Base-by-base conservation (phyloP, 495 filamentous ascomycete genomes). In the Aspergillus egyptiacus region DNA sequence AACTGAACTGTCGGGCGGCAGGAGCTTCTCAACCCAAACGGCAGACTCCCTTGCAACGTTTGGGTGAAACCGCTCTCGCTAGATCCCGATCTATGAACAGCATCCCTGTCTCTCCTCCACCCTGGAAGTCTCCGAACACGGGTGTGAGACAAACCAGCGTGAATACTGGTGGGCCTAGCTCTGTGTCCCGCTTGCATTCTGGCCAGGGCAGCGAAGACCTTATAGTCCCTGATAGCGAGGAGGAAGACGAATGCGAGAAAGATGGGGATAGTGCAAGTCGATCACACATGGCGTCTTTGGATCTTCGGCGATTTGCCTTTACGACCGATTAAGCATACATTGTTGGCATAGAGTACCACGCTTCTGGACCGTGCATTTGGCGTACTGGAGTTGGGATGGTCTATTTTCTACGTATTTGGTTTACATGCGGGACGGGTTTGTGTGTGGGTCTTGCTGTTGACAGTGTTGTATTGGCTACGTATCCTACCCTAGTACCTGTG, bases 121-220 rank as follows among this genome's bases (percentile, higher is more conserved):
- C 44, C 0, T 46, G 49, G 7, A 51, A 9, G 14, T 40, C 33
- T 13, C 50, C 53, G 19, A 30, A 4, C 9, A 32, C 13, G 5
- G 6, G 18, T 22, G 40, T 8, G 11, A 33, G 32, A 14, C 34
- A 10, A n/a, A n/a, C 6, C 18, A 40, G 6, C 5, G 25, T 17
- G 25, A 24, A 19, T 33, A 15, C 15, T 1, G 23, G 17, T 22
- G 18, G 18, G 11, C 18, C 9, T 6, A 14, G 11, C 10, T 5
- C 28, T 44, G 46, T 27, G 33, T 3, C 47, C n/a, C 31, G 17
- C 43, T 37, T 23, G 18, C 23, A 15, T 28, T 20, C 28, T 51
- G 33, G 45, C 13, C 68, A 76, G 39, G 87, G 88, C 1, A 91
- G 87, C 57, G 88, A 94, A 60, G 88, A 94, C 55, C 63, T 82